A percentile compares a stretch with the other conserved stretches of the same genome.
Conservation (phyloP, 805 yeast species). For the Jamesozyma piceae region DNA sequence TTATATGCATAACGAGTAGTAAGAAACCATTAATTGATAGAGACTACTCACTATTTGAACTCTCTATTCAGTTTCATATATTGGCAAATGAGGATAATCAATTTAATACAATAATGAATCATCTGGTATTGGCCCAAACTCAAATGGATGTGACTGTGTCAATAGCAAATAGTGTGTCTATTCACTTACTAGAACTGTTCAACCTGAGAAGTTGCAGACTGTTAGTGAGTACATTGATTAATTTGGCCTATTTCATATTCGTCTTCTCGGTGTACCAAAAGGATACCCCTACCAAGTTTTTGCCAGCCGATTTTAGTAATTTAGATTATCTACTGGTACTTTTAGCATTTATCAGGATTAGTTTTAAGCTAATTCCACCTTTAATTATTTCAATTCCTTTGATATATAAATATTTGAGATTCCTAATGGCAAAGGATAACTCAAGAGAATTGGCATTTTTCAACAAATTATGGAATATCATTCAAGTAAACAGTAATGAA, state of each 20-base stretch:
- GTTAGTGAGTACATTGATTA: conserved; percentile 47
- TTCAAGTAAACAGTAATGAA: not conserved
- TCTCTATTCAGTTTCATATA: conserved; percentile 20
- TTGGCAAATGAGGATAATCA: not conserved
- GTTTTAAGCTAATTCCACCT: not conserved
- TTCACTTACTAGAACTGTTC: conserved; percentile 54
- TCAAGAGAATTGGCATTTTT: not conserved
- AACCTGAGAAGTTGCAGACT: conserved; percentile 47
- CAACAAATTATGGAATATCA: not conserved
- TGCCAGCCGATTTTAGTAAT: not conserved
- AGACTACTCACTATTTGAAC: conserved; percentile 24
- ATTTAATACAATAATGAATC: not conserved
- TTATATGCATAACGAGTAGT: conserved; percentile 44
- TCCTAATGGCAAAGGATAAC: not conserved
- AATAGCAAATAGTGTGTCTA: conserved; percentile 46
- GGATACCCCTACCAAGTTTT: not conserved
- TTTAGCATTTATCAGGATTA: not conserved
- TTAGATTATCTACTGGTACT: not conserved
- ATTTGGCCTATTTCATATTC: conserved; percentile 14
- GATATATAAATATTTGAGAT: not conserved
- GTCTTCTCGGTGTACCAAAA: not conserved
- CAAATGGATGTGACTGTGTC: conserved; percentile 39
- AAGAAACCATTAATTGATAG: conserved; percentile 19
- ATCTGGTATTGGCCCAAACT: not conserved
- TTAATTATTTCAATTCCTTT: not conserved